A percentile compares a stretch with the other conserved stretches of the same genome.
Evolutionary conservation across 352 stramenopile species (phyloP).

Genomic region (Thraustotheca clavata): DNA sequence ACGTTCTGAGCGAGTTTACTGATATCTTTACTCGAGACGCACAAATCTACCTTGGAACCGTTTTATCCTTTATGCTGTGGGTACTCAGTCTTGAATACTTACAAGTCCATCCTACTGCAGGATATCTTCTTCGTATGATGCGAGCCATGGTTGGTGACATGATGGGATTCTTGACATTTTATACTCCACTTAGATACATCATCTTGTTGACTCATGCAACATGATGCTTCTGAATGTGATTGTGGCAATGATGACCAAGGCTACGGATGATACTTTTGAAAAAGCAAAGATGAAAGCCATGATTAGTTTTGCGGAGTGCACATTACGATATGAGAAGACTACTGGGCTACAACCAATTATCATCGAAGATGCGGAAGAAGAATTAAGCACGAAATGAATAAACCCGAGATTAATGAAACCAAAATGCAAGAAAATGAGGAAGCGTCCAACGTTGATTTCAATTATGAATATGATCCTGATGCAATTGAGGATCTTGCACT

Average conservation of each 20-base stretch:
- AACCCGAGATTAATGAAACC: too few species aligned
- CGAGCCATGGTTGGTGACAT: background rate
- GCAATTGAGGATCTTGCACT: too few species aligned
- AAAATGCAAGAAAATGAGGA: too few species aligned
- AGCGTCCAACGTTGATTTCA: too few species aligned
- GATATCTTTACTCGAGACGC: background rate
- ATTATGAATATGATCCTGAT: too few species aligned
- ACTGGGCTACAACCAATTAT: too few species aligned
- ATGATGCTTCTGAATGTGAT: conserved; percentile 15
- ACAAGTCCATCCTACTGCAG: background rate
- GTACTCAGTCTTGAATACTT: conserved; percentile 2
- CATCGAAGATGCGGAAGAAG: too few species aligned
- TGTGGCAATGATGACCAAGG: conserved; percentile 15
- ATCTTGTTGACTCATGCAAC: background rate
- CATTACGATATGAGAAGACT: background rate
- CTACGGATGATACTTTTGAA: background rate
- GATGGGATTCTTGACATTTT: background rate
- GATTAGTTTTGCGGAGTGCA: conserved; percentile 10
- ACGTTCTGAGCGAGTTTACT: background rate
- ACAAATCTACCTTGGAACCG: background rate
- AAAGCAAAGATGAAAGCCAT: conserved; percentile 1
- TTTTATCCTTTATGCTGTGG: conserved; percentile 5
- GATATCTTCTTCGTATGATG: conserved; percentile 12
- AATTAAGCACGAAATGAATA: too few species aligned
- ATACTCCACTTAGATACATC: background rate